Evolutionary conservation across 2,329 filamentous ascomycete species (phyloP).

Genomic region (Chaetomiaceae sp.): DNA sequence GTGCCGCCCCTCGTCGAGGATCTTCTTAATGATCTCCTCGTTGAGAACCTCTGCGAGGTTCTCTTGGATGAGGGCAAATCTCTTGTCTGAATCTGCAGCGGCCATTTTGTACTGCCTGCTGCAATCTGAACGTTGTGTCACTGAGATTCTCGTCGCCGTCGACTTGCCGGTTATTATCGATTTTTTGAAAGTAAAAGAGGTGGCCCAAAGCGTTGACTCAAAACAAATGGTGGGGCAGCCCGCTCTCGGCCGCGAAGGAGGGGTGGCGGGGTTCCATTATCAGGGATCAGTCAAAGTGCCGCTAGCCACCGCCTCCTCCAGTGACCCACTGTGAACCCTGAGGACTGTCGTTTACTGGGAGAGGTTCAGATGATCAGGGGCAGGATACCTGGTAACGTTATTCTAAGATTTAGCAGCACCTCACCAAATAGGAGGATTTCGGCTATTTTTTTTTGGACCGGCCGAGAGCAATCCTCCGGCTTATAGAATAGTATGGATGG

Average conservation of each 20-base stretch:
- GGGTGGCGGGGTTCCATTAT: constrained; percentile 11
- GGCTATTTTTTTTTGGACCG: no score
- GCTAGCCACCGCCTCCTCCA: constrained; percentile 5
- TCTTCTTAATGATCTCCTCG: constrained; percentile 73
- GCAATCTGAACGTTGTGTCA: background rate
- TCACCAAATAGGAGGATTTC: no score
- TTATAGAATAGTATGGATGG: no score
- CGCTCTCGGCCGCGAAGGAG: constrained; percentile 6
- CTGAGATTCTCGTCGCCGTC: background rate
- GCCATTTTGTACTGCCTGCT: constrained; percentile 15
- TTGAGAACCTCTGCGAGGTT: constrained; percentile 82
- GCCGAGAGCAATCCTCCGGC: no score
- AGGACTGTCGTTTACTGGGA: no score
- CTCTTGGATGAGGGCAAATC: constrained; percentile 66
- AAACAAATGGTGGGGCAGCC: constrained; percentile 17
- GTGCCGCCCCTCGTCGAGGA: constrained; percentile 65
- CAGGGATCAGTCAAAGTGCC: constrained; percentile 9
- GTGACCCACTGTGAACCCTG: constrained; percentile 5
- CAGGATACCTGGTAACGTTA: no score
- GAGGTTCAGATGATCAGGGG: no score
- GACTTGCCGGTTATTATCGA: background rate
- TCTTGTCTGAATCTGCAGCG: constrained; percentile 33
- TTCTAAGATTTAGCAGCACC: no score
- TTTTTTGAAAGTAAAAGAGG: constrained; percentile 13
- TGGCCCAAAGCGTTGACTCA: constrained; percentile 18